Conservation (phyloP, 1,139 yeast genomes). For the Scheffersomyces segobiensis region DNA sequence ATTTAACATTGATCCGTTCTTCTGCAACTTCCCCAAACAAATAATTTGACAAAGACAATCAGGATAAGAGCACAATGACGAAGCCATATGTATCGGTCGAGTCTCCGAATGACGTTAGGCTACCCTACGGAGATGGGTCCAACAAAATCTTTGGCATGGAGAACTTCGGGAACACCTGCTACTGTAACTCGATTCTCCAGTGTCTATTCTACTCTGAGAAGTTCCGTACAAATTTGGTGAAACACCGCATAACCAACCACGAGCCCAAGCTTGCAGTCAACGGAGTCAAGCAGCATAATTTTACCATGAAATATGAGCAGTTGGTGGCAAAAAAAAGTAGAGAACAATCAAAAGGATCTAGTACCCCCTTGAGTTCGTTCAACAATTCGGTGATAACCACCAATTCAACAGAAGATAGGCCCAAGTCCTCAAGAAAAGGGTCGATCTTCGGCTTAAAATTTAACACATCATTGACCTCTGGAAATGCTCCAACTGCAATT, state of each 20-base stretch:
- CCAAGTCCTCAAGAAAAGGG: conserved; percentile 35
- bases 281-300: conserved; percentile 48
- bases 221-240: conserved; percentile 59
- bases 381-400: conserved; percentile 1
- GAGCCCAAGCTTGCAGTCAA: conserved; percentile 38
- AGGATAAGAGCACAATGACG: background rate
- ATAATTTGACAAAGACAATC: too few relatives aligned
- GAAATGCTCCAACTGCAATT: conserved; percentile 9
- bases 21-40: background rate
- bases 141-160: conserved; percentile 88
- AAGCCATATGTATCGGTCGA: background rate
- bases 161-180: conserved; percentile 93
- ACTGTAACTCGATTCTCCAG: conserved; percentile 89
- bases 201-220: conserved; percentile 75
- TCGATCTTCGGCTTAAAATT: conserved; percentile 46
- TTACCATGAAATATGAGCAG: conserved; percentile 48
- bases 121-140: conserved; percentile 63
- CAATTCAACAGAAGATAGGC: conserved; percentile 20
- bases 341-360: conserved; percentile 30
- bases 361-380: background rate
- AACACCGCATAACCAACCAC: conserved; percentile 34
- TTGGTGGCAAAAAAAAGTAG: conserved; percentile 37
- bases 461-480: conserved; percentile 16
- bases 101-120: background rate
- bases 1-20: background rate